phyloP scores from a whole-genome alignment of 768 basidiomycete genomes.

The Mycena belliarum region DNA sequence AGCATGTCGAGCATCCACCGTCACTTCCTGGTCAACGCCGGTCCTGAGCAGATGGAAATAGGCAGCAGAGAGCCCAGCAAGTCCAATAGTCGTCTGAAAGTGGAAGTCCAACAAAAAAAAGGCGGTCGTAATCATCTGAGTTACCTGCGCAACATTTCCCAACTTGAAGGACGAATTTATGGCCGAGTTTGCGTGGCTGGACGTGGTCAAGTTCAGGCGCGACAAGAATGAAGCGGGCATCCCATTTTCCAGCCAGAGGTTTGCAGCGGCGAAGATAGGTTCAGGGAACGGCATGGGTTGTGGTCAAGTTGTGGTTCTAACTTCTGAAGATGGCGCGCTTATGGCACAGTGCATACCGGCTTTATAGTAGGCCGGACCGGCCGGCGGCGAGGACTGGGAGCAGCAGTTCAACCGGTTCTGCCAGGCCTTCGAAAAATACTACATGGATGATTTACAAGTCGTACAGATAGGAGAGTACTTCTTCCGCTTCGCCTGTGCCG shows the following conservation, averaged over 20 bases:
- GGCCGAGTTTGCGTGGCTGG: constrained; percentile 40
- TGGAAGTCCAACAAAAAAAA: not conserved
- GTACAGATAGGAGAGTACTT: too few relatives aligned
- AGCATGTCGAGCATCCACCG: constrained; percentile 58
- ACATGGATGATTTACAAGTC: too few relatives aligned
- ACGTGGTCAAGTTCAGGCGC: constrained; percentile 32
- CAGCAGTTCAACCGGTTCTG: too few relatives aligned
- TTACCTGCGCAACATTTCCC: constrained; percentile 54
- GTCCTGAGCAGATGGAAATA: constrained; percentile 50
- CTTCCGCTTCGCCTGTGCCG: too few relatives aligned
- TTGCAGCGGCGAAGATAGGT: constrained; percentile 11
- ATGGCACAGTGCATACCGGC: too few relatives aligned
- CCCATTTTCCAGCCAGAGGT: constrained; percentile 42
- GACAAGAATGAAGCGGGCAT: constrained; percentile 40
- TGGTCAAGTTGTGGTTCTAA: too few relatives aligned
- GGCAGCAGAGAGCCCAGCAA: constrained; percentile 54
- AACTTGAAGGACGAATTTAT: constrained; percentile 57
- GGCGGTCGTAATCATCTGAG: not conserved
- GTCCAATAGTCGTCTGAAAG: constrained; percentile 47
- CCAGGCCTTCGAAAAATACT: too few relatives aligned
- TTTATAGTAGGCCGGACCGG: too few relatives aligned
- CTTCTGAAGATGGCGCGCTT: too few relatives aligned
- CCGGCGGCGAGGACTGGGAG: too few relatives aligned
- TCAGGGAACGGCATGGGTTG: not conserved
- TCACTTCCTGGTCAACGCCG: constrained; percentile 46